phyloP scores from a whole-genome alignment of 148 eudicot genomes.

The Chenopodium suecicum region DNA sequence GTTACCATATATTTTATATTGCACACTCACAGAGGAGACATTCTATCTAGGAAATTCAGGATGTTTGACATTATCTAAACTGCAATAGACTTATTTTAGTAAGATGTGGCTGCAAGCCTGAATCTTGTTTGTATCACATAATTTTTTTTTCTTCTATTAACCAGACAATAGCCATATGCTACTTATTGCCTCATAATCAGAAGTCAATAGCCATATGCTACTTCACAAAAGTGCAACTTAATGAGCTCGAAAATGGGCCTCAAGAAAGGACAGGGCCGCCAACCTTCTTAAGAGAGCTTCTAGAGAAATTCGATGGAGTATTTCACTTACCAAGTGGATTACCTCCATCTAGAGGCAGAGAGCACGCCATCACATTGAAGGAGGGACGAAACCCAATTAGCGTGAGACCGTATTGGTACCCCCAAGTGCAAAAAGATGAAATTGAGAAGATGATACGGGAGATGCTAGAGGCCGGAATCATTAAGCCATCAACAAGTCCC shows the following conservation, averaged over 20 bases:
- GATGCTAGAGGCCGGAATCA: background rate
- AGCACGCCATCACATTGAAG: too few species aligned
- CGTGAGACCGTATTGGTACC: too few species aligned
- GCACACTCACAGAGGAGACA: background rate
- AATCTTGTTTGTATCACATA: background rate
- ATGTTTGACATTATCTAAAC: background rate
- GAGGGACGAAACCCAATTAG: too few species aligned
- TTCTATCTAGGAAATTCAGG: background rate
- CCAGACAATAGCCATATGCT: background rate
- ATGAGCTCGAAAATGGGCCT: background rate
- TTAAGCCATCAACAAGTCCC: background rate
- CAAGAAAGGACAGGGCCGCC: background rate
- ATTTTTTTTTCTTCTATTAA: background rate
- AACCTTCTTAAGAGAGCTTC: too few species aligned
- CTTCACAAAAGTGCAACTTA: background rate
- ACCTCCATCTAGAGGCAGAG: too few species aligned
- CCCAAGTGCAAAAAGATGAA: too few species aligned
- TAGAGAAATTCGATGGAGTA: too few species aligned
- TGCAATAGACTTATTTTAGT: background rate
- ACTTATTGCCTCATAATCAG: background rate
- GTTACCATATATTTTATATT: background rate
- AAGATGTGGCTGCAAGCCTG: background rate
- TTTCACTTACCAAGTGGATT: too few species aligned
- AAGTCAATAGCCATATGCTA: background rate
- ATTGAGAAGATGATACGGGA: background rate